Conservation (phyloP, 768 basidiomycete genomes). For the Lentinula lateritia region DNA sequence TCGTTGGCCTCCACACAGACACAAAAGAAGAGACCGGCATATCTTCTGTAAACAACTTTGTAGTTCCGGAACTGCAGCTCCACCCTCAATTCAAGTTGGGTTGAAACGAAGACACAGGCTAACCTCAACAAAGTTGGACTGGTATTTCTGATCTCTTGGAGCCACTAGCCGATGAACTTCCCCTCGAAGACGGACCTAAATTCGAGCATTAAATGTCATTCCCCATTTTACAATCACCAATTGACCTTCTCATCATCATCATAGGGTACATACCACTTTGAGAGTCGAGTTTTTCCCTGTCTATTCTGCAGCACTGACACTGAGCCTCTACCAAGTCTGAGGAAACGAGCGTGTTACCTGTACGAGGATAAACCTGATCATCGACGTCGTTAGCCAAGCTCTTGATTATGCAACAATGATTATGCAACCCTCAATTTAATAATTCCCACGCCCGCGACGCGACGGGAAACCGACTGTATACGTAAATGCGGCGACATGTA, state of each 20-base stretch:
- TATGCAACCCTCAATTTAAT: too few species aligned
- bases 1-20: conserved; percentile 97
- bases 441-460: too few species aligned
- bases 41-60: conserved; percentile 95
- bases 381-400: conserved; percentile 22
- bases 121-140: conserved; percentile 99
- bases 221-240: not conserved
- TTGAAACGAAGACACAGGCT: conserved; percentile 17
- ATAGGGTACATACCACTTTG: conserved; percentile 99
- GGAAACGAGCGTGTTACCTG: conserved; percentile 48
- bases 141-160: conserved; percentile 96
- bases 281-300: conserved; percentile 95
- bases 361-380: conserved; percentile 98
- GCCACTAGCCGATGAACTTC: conserved; percentile 97
- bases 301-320: conserved; percentile 64
- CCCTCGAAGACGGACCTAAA: conserved; percentile 84
- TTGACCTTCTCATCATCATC: conserved; percentile 97
- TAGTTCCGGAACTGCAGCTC: conserved; percentile 84
- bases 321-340: not conserved
- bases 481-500: too few species aligned
- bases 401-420: too few species aligned
- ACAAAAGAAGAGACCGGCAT: conserved; percentile 97
- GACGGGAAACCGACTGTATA: too few species aligned
- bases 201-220: not conserved
- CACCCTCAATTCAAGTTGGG: conserved; percentile 3